These are phyloP conservation scores for Akanthomyces dipterigenus DNA, from an alignment of 2,329 filamentous ascomycete genomes.

Conservation along the genomic window DNA sequence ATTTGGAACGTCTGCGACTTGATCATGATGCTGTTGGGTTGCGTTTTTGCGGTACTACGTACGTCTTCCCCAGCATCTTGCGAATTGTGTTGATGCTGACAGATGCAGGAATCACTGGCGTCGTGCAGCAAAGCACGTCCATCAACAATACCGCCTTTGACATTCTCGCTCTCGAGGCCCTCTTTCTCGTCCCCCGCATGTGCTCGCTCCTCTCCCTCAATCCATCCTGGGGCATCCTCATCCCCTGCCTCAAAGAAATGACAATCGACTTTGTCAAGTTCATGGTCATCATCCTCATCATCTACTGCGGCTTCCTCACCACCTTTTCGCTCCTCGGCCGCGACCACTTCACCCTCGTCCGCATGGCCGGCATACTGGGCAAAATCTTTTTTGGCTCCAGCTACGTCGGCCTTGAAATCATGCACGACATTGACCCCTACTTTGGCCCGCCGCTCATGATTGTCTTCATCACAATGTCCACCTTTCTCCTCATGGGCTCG, in stretches of 20 bases:
- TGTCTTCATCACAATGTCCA: constrained; percentile 69
- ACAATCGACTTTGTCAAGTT: constrained; percentile 88
- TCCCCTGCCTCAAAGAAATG: constrained; percentile 91
- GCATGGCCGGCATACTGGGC: constrained; percentile 71
- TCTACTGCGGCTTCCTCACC: constrained; percentile 84
- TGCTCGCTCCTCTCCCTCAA: constrained; percentile 82
- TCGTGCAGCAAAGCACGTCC: constrained; percentile 45
- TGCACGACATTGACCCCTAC: constrained; percentile 51
- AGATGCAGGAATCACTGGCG: constrained; percentile 25
- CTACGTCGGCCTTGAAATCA: constrained; percentile 66
- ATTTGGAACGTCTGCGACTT: constrained; percentile 74
- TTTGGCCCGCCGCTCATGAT: constrained; percentile 59
- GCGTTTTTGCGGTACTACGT: constrained; percentile 66
- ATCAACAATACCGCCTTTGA: constrained; percentile 81
- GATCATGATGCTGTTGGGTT: constrained; percentile 66
- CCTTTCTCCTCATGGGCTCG: constrained; percentile 72
- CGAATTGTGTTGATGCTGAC: constrained; percentile 1
- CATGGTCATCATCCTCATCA: constrained; percentile 67
- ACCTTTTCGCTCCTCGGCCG: constrained; percentile 77
- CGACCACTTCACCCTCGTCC: constrained; percentile 54
- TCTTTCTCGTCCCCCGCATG: constrained; percentile 84
- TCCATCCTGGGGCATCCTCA: constrained; percentile 83
- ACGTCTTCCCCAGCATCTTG: constrained; percentile 27
- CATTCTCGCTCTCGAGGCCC: constrained; percentile 78
- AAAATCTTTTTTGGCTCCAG: constrained; percentile 77